A percentile compares a stretch with the other conserved stretches of the same genome.
Evolutionary conservation across 2,329 filamentous ascomycete species (phyloP).

Genomic region (Orbilia javanica): DNA sequence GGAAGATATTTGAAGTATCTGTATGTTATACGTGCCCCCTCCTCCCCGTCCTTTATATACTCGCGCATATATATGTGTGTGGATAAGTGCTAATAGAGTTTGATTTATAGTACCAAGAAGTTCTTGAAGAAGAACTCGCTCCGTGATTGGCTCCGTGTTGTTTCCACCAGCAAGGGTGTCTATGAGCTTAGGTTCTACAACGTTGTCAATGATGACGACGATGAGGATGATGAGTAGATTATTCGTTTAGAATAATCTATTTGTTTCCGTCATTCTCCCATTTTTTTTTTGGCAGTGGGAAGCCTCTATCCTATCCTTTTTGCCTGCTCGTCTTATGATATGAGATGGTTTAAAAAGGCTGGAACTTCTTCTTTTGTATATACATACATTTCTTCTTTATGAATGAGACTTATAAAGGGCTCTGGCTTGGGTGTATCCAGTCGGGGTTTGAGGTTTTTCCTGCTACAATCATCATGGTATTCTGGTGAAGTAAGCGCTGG

Average conservation of each 20-base stretch:
- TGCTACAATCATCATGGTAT: not conserved
- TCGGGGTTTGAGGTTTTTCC: not conserved
- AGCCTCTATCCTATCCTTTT: not conserved
- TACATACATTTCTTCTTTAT: not conserved
- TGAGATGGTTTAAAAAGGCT: too few species aligned
- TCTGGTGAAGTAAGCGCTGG: too few species aligned
- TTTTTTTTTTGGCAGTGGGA: not conserved
- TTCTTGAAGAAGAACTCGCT: slow-evolving; percentile 99
- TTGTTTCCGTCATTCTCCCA: not conserved
- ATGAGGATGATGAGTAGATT: slow-evolving; percentile 97
- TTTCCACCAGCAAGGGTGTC: slow-evolving; percentile 96
- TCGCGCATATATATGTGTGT: too few species aligned
- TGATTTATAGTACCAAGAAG: slow-evolving; percentile 87
- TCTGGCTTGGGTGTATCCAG: not conserved
- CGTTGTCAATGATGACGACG: slow-evolving; percentile 97
- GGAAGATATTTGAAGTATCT: slow-evolving; percentile 99
- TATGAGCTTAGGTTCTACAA: slow-evolving; percentile 99
- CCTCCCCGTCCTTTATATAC: not conserved
- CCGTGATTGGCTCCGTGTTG: slow-evolving; percentile 99
- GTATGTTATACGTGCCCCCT: slow-evolving; percentile 76
- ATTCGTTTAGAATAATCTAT: slow-evolving; percentile 28
- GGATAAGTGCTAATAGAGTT: not conserved
- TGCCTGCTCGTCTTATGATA: too few species aligned
- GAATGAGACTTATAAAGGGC: not conserved
- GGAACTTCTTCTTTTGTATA: too few species aligned